These are phyloP conservation scores for Coniella lustricola DNA, from an alignment of 2,329 filamentous ascomycete genomes.

Conservation along the genomic window DNA sequence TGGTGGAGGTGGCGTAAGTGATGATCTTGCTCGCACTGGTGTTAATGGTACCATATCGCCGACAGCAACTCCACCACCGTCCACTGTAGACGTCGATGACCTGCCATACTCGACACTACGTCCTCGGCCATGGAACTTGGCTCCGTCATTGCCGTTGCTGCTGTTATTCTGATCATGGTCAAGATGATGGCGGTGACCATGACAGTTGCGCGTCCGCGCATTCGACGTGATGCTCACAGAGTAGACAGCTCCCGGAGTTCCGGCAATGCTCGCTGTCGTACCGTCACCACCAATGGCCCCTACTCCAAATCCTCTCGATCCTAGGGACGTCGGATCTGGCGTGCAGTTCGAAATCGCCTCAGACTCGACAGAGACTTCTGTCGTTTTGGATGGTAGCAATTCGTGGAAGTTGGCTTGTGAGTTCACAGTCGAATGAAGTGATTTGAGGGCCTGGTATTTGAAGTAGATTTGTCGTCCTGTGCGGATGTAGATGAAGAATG, in stretches of 20 bases:
- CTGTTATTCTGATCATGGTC: conserved; percentile 2
- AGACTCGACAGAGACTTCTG: conserved; percentile 55
- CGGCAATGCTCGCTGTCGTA: conserved; percentile 15
- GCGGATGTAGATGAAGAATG: conserved; percentile 58
- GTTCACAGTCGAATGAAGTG: conserved; percentile 37
- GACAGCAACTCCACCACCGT: conserved; percentile 4
- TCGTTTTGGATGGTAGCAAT: conserved; percentile 48
- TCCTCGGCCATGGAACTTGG: no score
- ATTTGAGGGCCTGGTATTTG: conserved; percentile 56
- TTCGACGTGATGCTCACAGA: conserved; percentile 42
- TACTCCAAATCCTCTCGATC: no score
- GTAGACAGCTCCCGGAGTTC: conserved; percentile 27
- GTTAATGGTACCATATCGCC: conserved; percentile 11
- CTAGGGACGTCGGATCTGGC: conserved; percentile 7
- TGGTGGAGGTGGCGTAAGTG: not conserved
- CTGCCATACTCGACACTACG: not conserved
- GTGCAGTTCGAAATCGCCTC: conserved; percentile 34
- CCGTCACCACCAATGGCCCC: conserved; percentile 28
- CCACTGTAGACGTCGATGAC: conserved; percentile 3
- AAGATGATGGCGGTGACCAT: not conserved
- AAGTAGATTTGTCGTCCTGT: conserved; percentile 60
- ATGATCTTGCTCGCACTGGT: not conserved
- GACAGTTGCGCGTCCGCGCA: not conserved
- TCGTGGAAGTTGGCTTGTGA: conserved; percentile 37
- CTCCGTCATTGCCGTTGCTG: not conserved